A percentile compares a stretch with the other conserved stretches of the same genome.
These are phyloP conservation scores for Teratosphaeria viscida DNA, from an alignment of 2,329 filamentous ascomycete genomes.

Conservation along the genomic window DNA sequence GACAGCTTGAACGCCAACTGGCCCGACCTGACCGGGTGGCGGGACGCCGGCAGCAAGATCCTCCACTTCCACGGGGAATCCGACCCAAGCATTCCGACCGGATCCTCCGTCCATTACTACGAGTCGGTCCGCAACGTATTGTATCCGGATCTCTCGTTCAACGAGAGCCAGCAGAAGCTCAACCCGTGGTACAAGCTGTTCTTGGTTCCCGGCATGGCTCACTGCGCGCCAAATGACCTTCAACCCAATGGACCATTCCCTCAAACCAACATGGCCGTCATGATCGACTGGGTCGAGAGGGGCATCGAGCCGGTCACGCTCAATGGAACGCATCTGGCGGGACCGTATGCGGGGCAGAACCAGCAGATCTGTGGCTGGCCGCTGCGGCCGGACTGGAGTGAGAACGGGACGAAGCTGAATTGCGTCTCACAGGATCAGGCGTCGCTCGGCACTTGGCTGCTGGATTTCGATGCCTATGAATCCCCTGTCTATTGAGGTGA, in stretches of 20 bases:
- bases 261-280: conserved; percentile 35
- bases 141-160: conserved; percentile 21
- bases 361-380: conserved; percentile 11
- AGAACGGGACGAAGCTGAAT: not conserved
- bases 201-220: conserved; percentile 35
- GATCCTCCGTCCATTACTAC: conserved; percentile 46
- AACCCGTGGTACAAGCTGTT: conserved; percentile 35
- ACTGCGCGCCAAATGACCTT: conserved; percentile 33
- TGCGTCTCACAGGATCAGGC: not conserved
- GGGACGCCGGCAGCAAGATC: conserved; percentile 43
- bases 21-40: conserved; percentile 43
- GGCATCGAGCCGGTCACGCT: conserved; percentile 7
- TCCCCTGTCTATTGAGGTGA: too few species aligned
- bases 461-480: too few species aligned
- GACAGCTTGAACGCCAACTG: conserved; percentile 45
- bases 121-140: conserved; percentile 18
- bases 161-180: conserved; percentile 24
- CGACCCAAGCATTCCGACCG: conserved; percentile 43
- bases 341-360: conserved; percentile 7
- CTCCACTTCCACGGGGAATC: conserved; percentile 50
- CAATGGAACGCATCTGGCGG: conserved; percentile 6
- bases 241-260: conserved; percentile 30
- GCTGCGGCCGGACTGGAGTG: not conserved
- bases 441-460: not conserved
- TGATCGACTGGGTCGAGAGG: conserved; percentile 20